Conservation (phyloP, 2,329 filamentous ascomycete species). For the Plenodomus lindquistii region DNA sequence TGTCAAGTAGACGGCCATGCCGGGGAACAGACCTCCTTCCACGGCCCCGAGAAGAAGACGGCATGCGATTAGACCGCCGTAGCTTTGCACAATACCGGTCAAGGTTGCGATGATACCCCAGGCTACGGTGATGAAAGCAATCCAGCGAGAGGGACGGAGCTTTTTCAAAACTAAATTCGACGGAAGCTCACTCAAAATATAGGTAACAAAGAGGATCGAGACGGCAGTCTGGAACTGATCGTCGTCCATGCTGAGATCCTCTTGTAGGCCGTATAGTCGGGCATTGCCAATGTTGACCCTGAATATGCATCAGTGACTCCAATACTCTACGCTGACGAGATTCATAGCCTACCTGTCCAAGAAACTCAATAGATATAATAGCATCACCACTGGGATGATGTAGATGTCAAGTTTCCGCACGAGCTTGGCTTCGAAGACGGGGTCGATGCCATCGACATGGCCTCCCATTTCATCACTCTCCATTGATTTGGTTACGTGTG, state of each 20-base stretch:
- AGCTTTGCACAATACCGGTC: constrained; percentile 69
- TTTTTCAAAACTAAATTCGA: constrained; percentile 54
- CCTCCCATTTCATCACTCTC: constrained; percentile 30
- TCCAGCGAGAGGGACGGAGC: constrained; percentile 49
- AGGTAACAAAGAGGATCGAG: constrained; percentile 51
- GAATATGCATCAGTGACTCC: constrained; percentile 9
- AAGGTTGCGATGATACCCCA: constrained; percentile 67
- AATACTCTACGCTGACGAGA: neutral
- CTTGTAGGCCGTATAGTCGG: constrained; percentile 63
- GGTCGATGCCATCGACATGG: constrained; percentile 40
- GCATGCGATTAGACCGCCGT: constrained; percentile 67
- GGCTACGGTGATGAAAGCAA: constrained; percentile 64
- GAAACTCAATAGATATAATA: constrained; percentile 75
- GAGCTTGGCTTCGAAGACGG: constrained; percentile 57
- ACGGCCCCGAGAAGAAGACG: constrained; percentile 70
- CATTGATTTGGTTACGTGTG: constrained; percentile 10
- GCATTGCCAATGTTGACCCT: constrained; percentile 74
- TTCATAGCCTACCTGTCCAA: constrained; percentile 63
- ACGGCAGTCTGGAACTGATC: constrained; percentile 67
- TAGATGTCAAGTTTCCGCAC: constrained; percentile 67
- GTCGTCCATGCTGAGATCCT: constrained; percentile 63
- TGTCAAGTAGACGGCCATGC: constrained; percentile 70
- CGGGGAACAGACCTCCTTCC: constrained; percentile 73
- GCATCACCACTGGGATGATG: constrained; percentile 69
- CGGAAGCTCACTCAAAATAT: constrained; percentile 51